A percentile compares a stretch with the other conserved stretches of the same genome.
Evolutionary conservation across 768 basidiomycete genomes (phyloP).

Genomic region (Ramaria rubella): DNA sequence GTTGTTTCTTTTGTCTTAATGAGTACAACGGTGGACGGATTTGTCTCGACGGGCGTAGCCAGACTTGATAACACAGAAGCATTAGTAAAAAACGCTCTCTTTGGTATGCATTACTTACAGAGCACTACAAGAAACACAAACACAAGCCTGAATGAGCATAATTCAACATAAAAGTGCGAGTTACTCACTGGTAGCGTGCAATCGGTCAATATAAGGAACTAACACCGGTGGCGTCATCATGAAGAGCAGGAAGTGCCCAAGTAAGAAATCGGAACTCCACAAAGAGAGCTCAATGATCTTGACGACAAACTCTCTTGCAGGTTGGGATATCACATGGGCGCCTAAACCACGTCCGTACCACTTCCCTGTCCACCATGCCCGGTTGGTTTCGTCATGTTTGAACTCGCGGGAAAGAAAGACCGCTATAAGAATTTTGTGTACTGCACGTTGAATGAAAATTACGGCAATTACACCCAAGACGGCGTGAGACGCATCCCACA

Average conservation of each 20-base stretch:
- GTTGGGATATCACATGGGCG: conserved; percentile 90
- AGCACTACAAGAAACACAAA: conserved; percentile 13
- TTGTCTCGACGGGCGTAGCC: conserved; percentile 91
- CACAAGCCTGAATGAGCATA: not conserved
- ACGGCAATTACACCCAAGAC: conserved; percentile 90
- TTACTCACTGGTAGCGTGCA: conserved; percentile 85
- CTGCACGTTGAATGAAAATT: conserved; percentile 83
- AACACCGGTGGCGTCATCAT: conserved; percentile 83
- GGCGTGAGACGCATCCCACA: conserved; percentile 87
- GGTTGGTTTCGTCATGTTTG: conserved; percentile 98
- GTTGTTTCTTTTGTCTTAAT: conserved; percentile 81
- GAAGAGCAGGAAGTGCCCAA: conserved; percentile 83
- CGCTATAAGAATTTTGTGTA: conserved; percentile 91
- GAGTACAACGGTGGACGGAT: conserved; percentile 89
- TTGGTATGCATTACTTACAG: conserved; percentile 6
- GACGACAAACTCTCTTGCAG: conserved; percentile 93
- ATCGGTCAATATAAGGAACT: conserved; percentile 84
- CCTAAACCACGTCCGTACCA: conserved; percentile 97
- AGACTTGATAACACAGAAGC: conserved; percentile 46
- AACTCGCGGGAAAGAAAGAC: conserved; percentile 95
- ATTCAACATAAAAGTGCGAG: not conserved
- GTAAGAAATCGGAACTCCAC: conserved; percentile 91
- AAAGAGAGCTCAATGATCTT: conserved; percentile 95
- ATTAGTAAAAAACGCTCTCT: not conserved
- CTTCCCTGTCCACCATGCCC: conserved; percentile 97